Evolutionary conservation across 495 filamentous ascomycete genomes (phyloP).

Genomic region (Aspergillus carlsbadensis): DNA sequence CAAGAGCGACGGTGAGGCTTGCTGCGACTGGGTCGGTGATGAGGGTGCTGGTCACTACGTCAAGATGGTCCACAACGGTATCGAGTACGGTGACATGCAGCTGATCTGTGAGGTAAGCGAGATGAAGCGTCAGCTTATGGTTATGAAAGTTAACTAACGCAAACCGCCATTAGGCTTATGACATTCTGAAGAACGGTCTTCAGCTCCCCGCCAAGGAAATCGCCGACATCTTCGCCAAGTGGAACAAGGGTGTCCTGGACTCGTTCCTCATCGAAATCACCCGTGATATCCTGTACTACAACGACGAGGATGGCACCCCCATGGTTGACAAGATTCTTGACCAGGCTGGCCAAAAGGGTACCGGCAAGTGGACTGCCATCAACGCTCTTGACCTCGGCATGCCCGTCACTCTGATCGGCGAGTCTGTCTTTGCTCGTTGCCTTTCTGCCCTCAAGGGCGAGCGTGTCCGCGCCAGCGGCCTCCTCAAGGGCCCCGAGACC

Average conservation of each 20-base stretch:
- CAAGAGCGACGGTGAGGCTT: slow-evolving; percentile 93
- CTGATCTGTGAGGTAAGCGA: slow-evolving; percentile 87
- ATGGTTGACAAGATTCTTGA: slow-evolving; percentile 99
- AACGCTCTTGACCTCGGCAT: slow-evolving; percentile 98
- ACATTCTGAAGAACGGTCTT: slow-evolving; percentile 97
- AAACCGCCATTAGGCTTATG: slow-evolving; percentile 75
- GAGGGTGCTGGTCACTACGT: slow-evolving; percentile 99
- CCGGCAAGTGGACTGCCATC: slow-evolving; percentile 99
- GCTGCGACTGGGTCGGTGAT: slow-evolving; percentile 99
- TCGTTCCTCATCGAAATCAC: slow-evolving; percentile 99
- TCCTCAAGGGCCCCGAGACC: slow-evolving; percentile 74
- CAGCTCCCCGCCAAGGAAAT: slow-evolving; percentile 86
- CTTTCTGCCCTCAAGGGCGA: slow-evolving; percentile 91
- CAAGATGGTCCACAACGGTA: slow-evolving; percentile 99
- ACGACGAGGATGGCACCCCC: slow-evolving; percentile 85
- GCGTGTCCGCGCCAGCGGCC: slow-evolving; percentile 76
- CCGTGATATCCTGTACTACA: slow-evolving; percentile 93
- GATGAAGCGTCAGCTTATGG: not conserved
- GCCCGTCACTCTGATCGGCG: slow-evolving; percentile 97
- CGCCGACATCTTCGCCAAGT: slow-evolving; percentile 87
- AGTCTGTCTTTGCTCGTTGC: slow-evolving; percentile 94
- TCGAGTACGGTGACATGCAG: slow-evolving; percentile 99
- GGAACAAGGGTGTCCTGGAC: slow-evolving; percentile 98
- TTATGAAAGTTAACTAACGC: not conserved
- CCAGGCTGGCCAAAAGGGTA: slow-evolving; percentile 98